A percentile compares a stretch with the other conserved stretches of the same genome.
Conservation (phyloP, 331 rosid species). For the Erythrophleum ivorense region DNA sequence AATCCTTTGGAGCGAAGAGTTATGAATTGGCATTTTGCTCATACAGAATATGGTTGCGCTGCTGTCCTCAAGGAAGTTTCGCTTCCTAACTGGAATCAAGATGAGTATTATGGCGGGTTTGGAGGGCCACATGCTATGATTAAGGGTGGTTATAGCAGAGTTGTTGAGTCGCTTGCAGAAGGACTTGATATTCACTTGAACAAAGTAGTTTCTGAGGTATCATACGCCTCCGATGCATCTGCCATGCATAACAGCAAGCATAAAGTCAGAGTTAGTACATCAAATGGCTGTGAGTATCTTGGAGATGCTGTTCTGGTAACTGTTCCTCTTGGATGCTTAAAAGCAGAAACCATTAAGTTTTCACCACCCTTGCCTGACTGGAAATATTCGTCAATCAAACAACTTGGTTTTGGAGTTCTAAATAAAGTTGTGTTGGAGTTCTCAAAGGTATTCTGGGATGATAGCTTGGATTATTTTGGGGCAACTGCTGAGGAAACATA, state of each 20-base stretch:
- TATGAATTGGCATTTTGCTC: conserved; percentile 99
- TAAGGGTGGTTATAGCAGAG: conserved; percentile 93
- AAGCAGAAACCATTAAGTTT: conserved; percentile 85
- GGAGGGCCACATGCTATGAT: conserved; percentile 99
- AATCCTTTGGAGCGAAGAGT: conserved; percentile 95
- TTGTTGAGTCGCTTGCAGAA: conserved; percentile 90
- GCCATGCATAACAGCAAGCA: conserved; percentile 55
- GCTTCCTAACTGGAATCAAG: conserved; percentile 99
- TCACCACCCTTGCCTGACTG: conserved; percentile 94
- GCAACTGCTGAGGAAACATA: conserved; percentile 94
- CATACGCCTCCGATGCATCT: no score
- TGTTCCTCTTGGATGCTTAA: conserved; percentile 97
- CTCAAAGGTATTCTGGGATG: conserved; percentile 96
- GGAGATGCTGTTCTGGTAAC: conserved; percentile 95
- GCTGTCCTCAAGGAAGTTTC: conserved; percentile 89
- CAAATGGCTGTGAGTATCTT: conserved; percentile 70
- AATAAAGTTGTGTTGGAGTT: conserved; percentile 93
- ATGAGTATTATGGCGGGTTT: conserved; percentile 98
- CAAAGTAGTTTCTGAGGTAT: conserved; percentile 79
- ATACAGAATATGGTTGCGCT: conserved; percentile 99
- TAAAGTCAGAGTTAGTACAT: conserved; percentile 77
- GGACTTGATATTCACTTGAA: conserved; percentile 76
- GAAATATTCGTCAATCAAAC: conserved; percentile 84
- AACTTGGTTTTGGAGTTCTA: conserved; percentile 97
- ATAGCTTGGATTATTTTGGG: conserved; percentile 97